Conservation (phyloP, 805 yeast species). For the Komagataella ulmi region DNA sequence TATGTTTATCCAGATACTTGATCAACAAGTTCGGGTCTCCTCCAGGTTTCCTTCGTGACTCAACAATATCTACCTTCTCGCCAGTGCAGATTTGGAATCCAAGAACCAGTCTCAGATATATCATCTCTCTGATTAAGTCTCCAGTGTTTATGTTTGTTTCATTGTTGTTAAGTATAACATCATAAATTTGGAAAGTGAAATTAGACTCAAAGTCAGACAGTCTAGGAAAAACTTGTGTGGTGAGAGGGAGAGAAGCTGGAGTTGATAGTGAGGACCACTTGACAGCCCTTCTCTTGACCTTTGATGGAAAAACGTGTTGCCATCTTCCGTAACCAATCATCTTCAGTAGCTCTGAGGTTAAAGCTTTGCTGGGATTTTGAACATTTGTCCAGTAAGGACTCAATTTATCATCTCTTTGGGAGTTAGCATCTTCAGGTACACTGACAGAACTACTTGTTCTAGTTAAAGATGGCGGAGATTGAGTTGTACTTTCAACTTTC, state of each 20-base stretch:
- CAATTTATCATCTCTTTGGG: constrained; percentile 12
- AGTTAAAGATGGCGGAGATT: constrained; percentile 2
- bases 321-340: constrained; percentile 69
- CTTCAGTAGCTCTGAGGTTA: constrained; percentile 37
- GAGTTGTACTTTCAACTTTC: constrained; percentile 2
- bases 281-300: constrained; percentile 49
- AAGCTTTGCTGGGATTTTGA: constrained; percentile 65
- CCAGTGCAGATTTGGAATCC: constrained; percentile 91
- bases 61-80: constrained; percentile 49
- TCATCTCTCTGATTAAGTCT: constrained; percentile 74
- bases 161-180: constrained; percentile 49
- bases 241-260: constrained; percentile 85
- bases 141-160: constrained; percentile 41
- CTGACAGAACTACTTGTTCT: constrained; percentile 3
- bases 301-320: constrained; percentile 79
- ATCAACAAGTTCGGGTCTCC: constrained; percentile 41
- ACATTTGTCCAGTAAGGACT: constrained; percentile 49
- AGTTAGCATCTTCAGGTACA: constrained; percentile 3
- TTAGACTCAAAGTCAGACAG: constrained; percentile 53
- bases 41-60: constrained; percentile 40
- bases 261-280: constrained; percentile 91
- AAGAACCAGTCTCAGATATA: constrained; percentile 62
- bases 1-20: constrained; percentile 37
- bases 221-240: constrained; percentile 68
- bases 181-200: constrained; percentile 75